Conservation (phyloP, 2,329 filamentous ascomycete species). For the Cercospora citrullina region DNA sequence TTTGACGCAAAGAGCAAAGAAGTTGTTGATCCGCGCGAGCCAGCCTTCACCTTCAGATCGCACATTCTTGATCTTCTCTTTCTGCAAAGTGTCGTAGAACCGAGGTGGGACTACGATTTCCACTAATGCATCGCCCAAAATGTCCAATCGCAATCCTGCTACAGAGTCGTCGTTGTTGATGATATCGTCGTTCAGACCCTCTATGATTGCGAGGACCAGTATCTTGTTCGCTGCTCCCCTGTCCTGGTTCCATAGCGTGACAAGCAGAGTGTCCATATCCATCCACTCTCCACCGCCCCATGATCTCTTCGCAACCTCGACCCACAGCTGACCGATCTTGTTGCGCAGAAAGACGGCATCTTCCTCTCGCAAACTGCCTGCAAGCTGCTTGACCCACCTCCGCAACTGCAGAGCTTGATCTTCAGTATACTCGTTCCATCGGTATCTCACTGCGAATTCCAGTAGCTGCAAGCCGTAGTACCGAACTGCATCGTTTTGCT, state of each 20-base stretch:
- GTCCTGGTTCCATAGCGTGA: slow-evolving; percentile 69
- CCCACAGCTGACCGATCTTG: slow-evolving; percentile 93
- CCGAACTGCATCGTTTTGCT: slow-evolving; percentile 77
- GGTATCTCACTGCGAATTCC: slow-evolving; percentile 84
- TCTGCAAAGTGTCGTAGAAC: slow-evolving; percentile 68
- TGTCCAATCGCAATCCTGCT: slow-evolving; percentile 76
- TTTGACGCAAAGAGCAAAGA: slow-evolving; percentile 72
- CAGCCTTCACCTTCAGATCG: slow-evolving; percentile 82
- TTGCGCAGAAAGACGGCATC: slow-evolving; percentile 85
- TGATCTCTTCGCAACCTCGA: slow-evolving; percentile 86
- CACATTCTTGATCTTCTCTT: slow-evolving; percentile 67
- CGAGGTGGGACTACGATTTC: slow-evolving; percentile 85
- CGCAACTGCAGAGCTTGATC: slow-evolving; percentile 69
- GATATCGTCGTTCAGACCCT: slow-evolving; percentile 90
- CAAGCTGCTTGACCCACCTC: slow-evolving; percentile 75
- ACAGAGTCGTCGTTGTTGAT: slow-evolving; percentile 86
- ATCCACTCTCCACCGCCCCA: slow-evolving; percentile 87
- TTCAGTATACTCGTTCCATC: slow-evolving; percentile 71
- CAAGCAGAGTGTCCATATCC: slow-evolving; percentile 85
- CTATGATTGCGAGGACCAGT: slow-evolving; percentile 82
- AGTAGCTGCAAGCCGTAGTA: slow-evolving; percentile 93
- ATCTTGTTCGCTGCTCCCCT: slow-evolving; percentile 67
- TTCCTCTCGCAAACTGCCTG: slow-evolving; percentile 65
- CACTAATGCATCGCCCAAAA: slow-evolving; percentile 84
- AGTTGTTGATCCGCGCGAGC: slow-evolving; percentile 72